phyloP scores from a whole-genome alignment of 805 yeast species.

The Candida tallmaniae region DNA sequence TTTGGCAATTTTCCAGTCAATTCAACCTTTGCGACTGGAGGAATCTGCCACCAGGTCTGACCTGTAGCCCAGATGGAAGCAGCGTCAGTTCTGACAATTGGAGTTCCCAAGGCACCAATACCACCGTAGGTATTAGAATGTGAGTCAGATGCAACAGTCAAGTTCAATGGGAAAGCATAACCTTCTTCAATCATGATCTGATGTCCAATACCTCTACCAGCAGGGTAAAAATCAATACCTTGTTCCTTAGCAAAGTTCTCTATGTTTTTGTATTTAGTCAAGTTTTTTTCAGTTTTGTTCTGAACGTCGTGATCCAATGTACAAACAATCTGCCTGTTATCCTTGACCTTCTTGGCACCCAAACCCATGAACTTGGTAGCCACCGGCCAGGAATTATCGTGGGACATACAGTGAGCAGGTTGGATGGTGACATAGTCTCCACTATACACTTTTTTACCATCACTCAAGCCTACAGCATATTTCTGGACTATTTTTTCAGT shows the following conservation, averaged over 20 bases:
- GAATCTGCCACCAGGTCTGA: conserved; percentile 99
- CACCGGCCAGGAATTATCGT: conserved; percentile 99
- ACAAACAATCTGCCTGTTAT: conserved; percentile 89
- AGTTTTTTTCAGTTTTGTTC: conserved; percentile 82
- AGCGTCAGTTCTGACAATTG: conserved; percentile 97
- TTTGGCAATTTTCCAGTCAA: conserved; percentile 73
- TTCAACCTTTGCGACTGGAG: conserved; percentile 95
- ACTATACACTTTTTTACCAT: conserved; percentile 69
- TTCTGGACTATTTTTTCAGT: conserved; percentile 95
- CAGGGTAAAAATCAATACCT: conserved; percentile 95
- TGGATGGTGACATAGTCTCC: conserved; percentile 94
- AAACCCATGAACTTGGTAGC: conserved; percentile 94
- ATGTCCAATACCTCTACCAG: conserved; percentile 98
- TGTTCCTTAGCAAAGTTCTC: conserved; percentile 85
- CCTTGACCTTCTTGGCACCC: conserved; percentile 80
- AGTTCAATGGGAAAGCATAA: conserved; percentile 89
- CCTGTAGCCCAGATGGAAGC: conserved; percentile 99
- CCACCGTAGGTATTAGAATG: conserved; percentile 99
- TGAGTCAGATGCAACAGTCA: conserved; percentile 96
- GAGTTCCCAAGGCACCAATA: conserved; percentile 92
- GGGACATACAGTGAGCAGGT: conserved; percentile 99
- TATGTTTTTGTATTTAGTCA: conserved; percentile 83
- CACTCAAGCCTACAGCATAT: conserved; percentile 81
- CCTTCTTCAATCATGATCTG: conserved; percentile 99
- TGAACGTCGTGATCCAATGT: conserved; percentile 98